A percentile compares a stretch with the other conserved stretches of the same genome.
These are phyloP conservation scores for Neofusicoccum umdonicola DNA, from an alignment of 2,329 filamentous ascomycete species.

Conservation along the genomic window DNA sequence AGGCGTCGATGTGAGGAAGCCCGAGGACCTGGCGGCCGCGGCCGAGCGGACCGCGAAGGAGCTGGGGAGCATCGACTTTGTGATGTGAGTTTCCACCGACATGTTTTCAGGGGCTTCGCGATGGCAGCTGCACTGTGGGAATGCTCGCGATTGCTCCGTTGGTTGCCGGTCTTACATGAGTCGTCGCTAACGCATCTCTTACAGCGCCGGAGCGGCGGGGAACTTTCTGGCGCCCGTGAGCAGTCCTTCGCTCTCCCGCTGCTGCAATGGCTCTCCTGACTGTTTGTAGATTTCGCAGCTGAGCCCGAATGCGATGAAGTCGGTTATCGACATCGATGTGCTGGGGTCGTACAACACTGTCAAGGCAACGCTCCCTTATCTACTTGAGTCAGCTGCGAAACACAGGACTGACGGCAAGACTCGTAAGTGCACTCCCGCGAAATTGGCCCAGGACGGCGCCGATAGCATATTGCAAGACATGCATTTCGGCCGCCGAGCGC, in stretches of 20 bases:
- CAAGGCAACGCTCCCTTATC: constrained; percentile 83
- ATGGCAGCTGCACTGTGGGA: neutral
- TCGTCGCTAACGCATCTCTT: constrained; percentile 18
- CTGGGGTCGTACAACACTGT: constrained; percentile 91
- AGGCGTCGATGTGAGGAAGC: constrained; percentile 64
- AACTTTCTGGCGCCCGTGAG: constrained; percentile 78
- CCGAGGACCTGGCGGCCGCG: constrained; percentile 66
- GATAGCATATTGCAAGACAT: constrained; percentile 31
- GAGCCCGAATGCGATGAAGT: constrained; percentile 85
- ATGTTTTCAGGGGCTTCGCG: neutral
- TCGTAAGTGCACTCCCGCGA: constrained; percentile 29
- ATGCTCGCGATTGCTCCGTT: neutral
- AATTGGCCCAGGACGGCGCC: constrained; percentile 25
- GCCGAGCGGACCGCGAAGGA: constrained; percentile 78
- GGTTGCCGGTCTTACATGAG: neutral
- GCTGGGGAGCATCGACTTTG: constrained; percentile 84
- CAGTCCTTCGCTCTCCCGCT: too few relatives aligned
- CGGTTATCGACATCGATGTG: constrained; percentile 95
- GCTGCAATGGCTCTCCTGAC: neutral
- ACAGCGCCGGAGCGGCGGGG: constrained; percentile 85
- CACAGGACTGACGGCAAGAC: constrained; percentile 60
- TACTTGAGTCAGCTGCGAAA: constrained; percentile 69
- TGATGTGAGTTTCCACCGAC: constrained; percentile 63
- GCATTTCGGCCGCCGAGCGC: neutral
- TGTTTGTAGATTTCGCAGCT: constrained; percentile 63